Evolutionary conservation across 208 protist genomes (phyloP).

Genomic region (Angomonas deanei): DNA sequence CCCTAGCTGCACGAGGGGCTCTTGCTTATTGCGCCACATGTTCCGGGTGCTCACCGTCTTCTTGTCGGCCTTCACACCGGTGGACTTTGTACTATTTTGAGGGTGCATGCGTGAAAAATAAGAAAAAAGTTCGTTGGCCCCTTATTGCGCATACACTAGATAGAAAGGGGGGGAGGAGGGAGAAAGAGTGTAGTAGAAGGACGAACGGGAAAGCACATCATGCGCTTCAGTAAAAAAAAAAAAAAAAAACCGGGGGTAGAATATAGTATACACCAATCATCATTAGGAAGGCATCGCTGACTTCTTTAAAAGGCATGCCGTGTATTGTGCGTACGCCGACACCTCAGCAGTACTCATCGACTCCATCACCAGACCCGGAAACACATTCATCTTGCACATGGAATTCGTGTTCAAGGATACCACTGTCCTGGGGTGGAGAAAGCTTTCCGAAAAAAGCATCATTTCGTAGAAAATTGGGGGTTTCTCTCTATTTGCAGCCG

Average conservation of each 20-base stretch:
- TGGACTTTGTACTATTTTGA: background rate
- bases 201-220: too few species aligned
- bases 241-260: background rate
- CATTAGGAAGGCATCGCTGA: background rate
- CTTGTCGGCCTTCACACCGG: background rate
- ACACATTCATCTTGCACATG: background rate
- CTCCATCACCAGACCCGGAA: constrained; percentile 5
- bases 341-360: background rate
- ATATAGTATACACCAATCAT: background rate
- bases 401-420: constrained; percentile 7
- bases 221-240: constrained; percentile 11
- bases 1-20: constrained; percentile 4
- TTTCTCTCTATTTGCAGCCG: background rate
- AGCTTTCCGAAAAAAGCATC: constrained; percentile 57
- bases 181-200: constrained; percentile 5
- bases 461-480: constrained; percentile 1
- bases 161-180: background rate
- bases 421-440: constrained; percentile 51
- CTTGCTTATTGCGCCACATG: constrained; percentile 12
- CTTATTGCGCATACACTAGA: background rate
- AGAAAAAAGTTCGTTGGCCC: too few species aligned
- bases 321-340: background rate
- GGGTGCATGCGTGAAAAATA: constrained; percentile 1
- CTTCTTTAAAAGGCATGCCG: background rate
- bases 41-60: background rate